These are phyloP conservation scores for Schizophyllum commune DNA, from an alignment of 1,284 basidiomycete genomes.

Conservation along the genomic window DNA sequence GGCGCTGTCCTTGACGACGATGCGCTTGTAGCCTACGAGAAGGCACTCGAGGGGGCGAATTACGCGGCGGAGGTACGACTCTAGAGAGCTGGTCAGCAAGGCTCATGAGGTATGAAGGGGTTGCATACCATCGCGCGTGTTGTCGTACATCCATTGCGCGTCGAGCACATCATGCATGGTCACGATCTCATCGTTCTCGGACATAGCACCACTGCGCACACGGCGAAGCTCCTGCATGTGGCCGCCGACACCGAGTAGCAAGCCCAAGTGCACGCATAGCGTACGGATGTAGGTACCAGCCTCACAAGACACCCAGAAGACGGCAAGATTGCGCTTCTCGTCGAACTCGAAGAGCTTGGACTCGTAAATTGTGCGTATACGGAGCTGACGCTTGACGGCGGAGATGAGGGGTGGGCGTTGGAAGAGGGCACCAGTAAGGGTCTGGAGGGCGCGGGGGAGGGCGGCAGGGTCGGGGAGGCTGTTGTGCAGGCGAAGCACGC, in stretches of 20 bases:
- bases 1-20: slow-evolving; percentile 98
- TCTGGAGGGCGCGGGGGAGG: slow-evolving; percentile 91
- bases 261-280: slow-evolving; percentile 93
- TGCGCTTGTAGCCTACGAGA: slow-evolving; percentile 94
- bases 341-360: slow-evolving; percentile 97
- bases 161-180: slow-evolving; percentile 99
- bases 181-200: slow-evolving; percentile 97
- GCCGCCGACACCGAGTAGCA: slow-evolving; percentile 93
- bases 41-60: slow-evolving; percentile 94
- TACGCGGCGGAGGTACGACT: slow-evolving; percentile 93
- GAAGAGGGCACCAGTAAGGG: slow-evolving; percentile 96
- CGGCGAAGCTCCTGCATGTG: slow-evolving; percentile 99
- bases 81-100: slow-evolving; percentile 30
- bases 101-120: slow-evolving; percentile 3
- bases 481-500: slow-evolving; percentile 90
- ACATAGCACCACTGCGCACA: slow-evolving; percentile 93
- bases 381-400: slow-evolving; percentile 97
- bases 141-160: slow-evolving; percentile 98
- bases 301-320: slow-evolving; percentile 99
- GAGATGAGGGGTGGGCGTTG: slow-evolving; percentile 99
- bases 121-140: slow-evolving; percentile 86
- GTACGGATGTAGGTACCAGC: slow-evolving; percentile 99
- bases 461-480: slow-evolving; percentile 75
- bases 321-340: slow-evolving; percentile 93
- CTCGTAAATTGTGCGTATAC: slow-evolving; percentile 97